phyloP scores from a whole-genome alignment of 2,329 filamentous ascomycete genomes.

The Penicillium polonicum region DNA sequence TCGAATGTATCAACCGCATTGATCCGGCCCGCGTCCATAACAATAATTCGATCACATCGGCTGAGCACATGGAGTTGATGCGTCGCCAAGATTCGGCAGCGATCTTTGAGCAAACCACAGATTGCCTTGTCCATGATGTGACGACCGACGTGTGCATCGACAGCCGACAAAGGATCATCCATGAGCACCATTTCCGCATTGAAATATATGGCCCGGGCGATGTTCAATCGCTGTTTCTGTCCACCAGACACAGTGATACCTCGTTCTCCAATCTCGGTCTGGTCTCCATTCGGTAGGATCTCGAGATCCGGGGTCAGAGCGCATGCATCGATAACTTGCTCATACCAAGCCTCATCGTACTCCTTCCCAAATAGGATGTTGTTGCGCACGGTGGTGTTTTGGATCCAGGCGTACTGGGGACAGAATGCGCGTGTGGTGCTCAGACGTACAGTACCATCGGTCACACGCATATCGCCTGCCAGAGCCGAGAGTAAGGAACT shows the following conservation, averaged over 20 bases:
- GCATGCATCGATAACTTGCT: conserved; percentile 79
- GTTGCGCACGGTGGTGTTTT: conserved; percentile 80
- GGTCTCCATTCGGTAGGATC: conserved; percentile 85
- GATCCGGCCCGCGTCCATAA: conserved; percentile 85
- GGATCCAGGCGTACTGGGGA: conserved; percentile 97
- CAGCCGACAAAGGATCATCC: conserved; percentile 62
- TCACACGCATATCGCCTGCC: conserved; percentile 78
- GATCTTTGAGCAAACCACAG: conserved; percentile 79
- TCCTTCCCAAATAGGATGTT: conserved; percentile 90
- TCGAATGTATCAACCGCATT: conserved; percentile 85
- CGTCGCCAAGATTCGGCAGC: conserved; percentile 87
- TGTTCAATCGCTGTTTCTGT: conserved; percentile 93
- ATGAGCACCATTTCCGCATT: conserved; percentile 62
- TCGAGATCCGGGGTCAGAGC: conserved; percentile 82
- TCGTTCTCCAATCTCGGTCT: conserved; percentile 90
- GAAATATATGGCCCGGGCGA: conserved; percentile 74
- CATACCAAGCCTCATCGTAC: conserved; percentile 74
- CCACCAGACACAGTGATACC: conserved; percentile 95
- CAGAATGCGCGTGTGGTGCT: conserved; percentile 85
- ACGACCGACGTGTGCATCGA: conserved; percentile 59
- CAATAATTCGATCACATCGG: conserved; percentile 86
- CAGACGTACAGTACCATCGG: conserved; percentile 74
- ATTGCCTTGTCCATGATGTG: conserved; percentile 93
- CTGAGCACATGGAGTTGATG: conserved; percentile 92
- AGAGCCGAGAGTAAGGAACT: conserved; percentile 83